phyloP scores from a whole-genome alignment of 2,329 filamentous ascomycete genomes.

The Xylaria sp. region DNA sequence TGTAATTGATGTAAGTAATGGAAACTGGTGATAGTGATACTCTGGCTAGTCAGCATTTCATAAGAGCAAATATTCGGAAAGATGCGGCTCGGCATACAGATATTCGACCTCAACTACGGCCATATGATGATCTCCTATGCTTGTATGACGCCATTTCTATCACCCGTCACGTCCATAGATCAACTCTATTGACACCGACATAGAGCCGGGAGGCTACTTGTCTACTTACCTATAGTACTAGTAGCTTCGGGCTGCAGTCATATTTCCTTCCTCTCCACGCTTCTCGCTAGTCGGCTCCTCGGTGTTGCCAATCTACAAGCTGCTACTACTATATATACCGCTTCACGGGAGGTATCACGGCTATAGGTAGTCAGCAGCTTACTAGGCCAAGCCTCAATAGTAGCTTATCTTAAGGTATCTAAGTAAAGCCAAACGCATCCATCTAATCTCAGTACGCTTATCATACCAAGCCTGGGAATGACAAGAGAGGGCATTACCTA shows the following conservation, averaged over 20 bases:
- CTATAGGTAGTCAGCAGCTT: not conserved
- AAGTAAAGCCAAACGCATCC: too few relatives aligned
- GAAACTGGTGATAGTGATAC: too few relatives aligned
- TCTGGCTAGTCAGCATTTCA: constrained; percentile 10
- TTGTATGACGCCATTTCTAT: constrained; percentile 17
- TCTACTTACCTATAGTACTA: too few relatives aligned
- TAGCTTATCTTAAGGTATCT: not conserved
- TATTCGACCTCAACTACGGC: not conserved
- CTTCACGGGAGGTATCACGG: not conserved
- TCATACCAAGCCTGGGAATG: not conserved
- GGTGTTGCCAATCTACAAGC: not conserved
- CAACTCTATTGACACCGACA: not conserved
- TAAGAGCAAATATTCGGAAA: not conserved
- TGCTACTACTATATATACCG: not conserved
- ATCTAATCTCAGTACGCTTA: not conserved
- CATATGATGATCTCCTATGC: not conserved
- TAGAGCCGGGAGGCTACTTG: not conserved
- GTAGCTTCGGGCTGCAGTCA: not conserved
- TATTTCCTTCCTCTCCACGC: not conserved
- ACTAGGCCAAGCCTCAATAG: not conserved
- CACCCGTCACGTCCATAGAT: not conserved
- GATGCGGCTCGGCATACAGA: not conserved
- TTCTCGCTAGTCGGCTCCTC: not conserved
- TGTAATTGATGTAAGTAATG: not conserved
- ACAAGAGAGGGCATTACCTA: not conserved